phyloP scores from a whole-genome alignment of 257 asterid species.

The Marsdenia floribunda region DNA sequence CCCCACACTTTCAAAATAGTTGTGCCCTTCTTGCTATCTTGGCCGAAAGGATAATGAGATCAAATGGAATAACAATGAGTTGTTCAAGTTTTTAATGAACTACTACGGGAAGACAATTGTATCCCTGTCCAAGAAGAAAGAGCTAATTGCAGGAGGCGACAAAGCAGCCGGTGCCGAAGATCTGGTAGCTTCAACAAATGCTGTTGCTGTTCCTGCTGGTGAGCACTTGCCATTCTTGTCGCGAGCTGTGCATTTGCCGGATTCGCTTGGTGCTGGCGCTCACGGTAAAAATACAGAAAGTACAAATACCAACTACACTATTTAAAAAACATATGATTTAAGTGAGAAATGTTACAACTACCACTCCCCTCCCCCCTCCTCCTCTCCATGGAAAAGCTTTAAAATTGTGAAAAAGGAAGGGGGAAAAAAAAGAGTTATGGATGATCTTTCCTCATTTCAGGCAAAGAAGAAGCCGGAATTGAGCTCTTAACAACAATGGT shows the following conservation, averaged over 20 bases:
- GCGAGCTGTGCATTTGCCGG: constrained; percentile 99
- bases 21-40: constrained; percentile 72
- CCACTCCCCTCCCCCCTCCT: neutral
- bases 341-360: constrained; percentile 15
- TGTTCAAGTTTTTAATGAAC: constrained; percentile 49
- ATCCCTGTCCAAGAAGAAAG: constrained; percentile 49
- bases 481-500: constrained; percentile 33
- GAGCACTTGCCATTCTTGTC: constrained; percentile 83
- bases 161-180: constrained; percentile 35
- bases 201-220: constrained; percentile 82
- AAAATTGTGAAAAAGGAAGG: neutral
- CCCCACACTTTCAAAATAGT: no score
- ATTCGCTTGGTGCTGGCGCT: constrained; percentile 94
- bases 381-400: neutral
- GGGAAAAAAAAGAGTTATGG: neutral
- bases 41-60: constrained; percentile 18
- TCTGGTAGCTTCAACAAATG: constrained; percentile 43
- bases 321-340: constrained; percentile 58
- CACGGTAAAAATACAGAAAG: constrained; percentile 91
- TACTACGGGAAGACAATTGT: constrained; percentile 63
- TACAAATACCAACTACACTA: constrained; percentile 72
- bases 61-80: constrained; percentile 58
- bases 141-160: constrained; percentile 28
- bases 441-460: constrained; percentile 47
- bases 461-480: constrained; percentile 89